Evolutionary conservation across 2,329 filamentous ascomycete genomes (phyloP).

Genomic region (Aspergillus fijiensis): DNA sequence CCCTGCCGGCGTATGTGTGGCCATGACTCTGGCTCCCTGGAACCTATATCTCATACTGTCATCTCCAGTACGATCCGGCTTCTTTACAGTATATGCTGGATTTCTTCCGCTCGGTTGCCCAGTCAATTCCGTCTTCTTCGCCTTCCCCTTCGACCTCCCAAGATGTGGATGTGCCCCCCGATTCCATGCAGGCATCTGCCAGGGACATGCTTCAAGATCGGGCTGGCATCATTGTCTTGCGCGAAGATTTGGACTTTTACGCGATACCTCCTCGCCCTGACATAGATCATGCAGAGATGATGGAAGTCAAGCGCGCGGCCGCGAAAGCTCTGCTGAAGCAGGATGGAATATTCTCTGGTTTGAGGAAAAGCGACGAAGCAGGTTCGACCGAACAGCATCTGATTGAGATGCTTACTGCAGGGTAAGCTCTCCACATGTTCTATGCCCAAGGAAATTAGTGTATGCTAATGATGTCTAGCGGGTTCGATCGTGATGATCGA

Average conservation of each 20-base stretch:
- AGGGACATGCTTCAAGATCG: slow-evolving; percentile 79
- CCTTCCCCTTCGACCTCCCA: slow-evolving; percentile 61
- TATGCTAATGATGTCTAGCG: slow-evolving; percentile 53
- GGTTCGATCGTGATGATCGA: slow-evolving; percentile 90
- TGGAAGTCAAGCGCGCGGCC: slow-evolving; percentile 90
- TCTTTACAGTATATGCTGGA: slow-evolving; percentile 99
- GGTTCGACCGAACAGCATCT: slow-evolving; percentile 97
- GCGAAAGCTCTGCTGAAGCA: slow-evolving; percentile 83
- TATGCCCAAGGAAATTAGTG: neutral
- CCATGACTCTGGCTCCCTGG: neutral
- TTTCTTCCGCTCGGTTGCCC: slow-evolving; percentile 93
- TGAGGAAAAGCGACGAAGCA: slow-evolving; percentile 91
- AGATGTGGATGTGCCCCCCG: slow-evolving; percentile 63
- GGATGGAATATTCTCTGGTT: slow-evolving; percentile 91
- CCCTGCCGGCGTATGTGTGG: neutral
- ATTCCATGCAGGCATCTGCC: slow-evolving; percentile 68
- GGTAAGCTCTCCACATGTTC: slow-evolving; percentile 57
- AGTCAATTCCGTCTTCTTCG: slow-evolving; percentile 75
- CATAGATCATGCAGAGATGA: slow-evolving; percentile 87
- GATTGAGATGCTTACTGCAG: slow-evolving; percentile 98
- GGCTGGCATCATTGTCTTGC: slow-evolving; percentile 92
- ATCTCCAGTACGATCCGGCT: slow-evolving; percentile 83
- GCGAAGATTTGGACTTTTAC: slow-evolving; percentile 97
- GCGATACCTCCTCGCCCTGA: slow-evolving; percentile 83
- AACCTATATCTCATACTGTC: slow-evolving; percentile 15